Evolutionary conservation across 164 flowering plant species (phyloP).

Genomic region (Nymphaea thermarum): DNA sequence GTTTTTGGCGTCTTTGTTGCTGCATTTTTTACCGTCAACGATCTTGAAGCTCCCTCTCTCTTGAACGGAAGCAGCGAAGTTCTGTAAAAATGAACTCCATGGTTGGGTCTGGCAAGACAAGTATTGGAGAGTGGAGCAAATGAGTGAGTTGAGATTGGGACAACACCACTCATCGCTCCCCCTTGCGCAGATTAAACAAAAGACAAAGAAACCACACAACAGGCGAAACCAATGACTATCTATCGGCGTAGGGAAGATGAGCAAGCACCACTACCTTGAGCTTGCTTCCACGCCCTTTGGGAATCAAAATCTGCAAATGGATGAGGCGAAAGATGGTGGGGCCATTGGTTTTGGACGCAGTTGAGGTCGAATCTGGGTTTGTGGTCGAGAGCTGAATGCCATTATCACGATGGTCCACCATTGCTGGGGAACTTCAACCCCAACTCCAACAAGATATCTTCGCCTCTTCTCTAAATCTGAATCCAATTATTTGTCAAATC

Average conservation of each 20-base stretch:
- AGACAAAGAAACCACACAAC: constrained; percentile 14
- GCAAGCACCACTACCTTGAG: neutral
- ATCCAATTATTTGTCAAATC: too few species aligned
- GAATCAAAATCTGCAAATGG: constrained; percentile 3
- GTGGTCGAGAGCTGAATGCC: constrained; percentile 33
- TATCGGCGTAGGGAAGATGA: neutral
- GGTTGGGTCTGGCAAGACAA: constrained; percentile 6
- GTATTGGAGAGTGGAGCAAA: constrained; percentile 14
- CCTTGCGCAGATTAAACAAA: constrained; percentile 20
- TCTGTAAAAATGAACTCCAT: constrained; percentile 7
- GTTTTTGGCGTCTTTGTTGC: constrained; percentile 85
- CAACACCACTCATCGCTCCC: neutral
- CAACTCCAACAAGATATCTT: too few species aligned
- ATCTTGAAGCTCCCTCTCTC: constrained; percentile 4
- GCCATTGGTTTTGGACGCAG: constrained; percentile 3
- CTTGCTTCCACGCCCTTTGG: neutral
- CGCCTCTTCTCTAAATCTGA: too few species aligned
- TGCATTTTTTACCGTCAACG: constrained; percentile 35
- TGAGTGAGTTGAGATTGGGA: constrained; percentile 12
- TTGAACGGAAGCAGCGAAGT: constrained; percentile 6
- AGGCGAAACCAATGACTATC: neutral
- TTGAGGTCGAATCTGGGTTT: constrained; percentile 35
- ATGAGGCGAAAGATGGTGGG: constrained; percentile 15
- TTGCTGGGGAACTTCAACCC: too few species aligned
- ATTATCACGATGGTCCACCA: too few species aligned